These are phyloP conservation scores for Linderina pennispora DNA, from an alignment of 192 early-diverging fungal genomes.

Conservation along the genomic window DNA sequence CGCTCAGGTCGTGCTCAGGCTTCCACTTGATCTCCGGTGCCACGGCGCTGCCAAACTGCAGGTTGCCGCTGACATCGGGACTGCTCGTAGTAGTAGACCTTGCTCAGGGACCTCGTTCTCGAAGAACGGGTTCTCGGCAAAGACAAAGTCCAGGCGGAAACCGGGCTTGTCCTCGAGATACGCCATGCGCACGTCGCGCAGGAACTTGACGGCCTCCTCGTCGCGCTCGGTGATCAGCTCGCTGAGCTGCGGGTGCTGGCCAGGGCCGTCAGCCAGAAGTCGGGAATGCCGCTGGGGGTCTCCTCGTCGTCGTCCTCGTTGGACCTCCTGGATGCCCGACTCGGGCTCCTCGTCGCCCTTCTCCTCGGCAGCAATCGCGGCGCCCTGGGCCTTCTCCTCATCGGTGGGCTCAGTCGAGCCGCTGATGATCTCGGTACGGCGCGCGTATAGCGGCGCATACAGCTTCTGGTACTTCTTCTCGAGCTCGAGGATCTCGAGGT, in stretches of 20 bases:
- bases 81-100: constrained; percentile 92
- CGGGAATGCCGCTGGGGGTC: constrained; percentile 69
- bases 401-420: constrained; percentile 89
- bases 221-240: constrained; percentile 91
- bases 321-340: constrained; percentile 37
- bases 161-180: constrained; percentile 87
- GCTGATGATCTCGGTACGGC: constrained; percentile 72
- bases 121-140: constrained; percentile 86
- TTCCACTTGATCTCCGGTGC: constrained; percentile 94
- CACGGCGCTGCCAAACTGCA: constrained; percentile 88
- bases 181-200: constrained; percentile 80
- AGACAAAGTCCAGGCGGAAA: constrained; percentile 92
- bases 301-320: constrained; percentile 44
- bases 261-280: constrained; percentile 95
- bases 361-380: constrained; percentile 57
- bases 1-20: constrained; percentile 90
- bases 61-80: constrained; percentile 71
- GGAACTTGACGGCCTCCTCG: constrained; percentile 79
- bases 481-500: constrained; percentile 86
- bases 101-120: constrained; percentile 76
- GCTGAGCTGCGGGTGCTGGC: constrained; percentile 71
- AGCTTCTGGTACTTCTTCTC: constrained; percentile 93
- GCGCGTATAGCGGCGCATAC: constrained; percentile 87
- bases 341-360: constrained; percentile 51
- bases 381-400: constrained; percentile 64